Conservation (phyloP, 2,329 filamentous ascomycete genomes). For the Pseudocercospora macadamiae region DNA sequence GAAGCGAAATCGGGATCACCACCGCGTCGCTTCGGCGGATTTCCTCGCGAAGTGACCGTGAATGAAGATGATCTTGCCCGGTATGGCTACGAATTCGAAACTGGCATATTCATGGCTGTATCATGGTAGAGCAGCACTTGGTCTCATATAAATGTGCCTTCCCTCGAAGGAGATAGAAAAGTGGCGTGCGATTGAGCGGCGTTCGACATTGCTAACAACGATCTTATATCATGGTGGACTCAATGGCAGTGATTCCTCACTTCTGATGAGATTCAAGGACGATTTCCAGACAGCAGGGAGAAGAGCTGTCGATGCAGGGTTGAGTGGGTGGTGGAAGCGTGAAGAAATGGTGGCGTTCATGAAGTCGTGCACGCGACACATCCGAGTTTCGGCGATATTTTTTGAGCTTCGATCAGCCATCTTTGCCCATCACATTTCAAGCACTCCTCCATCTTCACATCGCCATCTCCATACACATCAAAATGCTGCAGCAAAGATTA, state of each 20-base stretch:
- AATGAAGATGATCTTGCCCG: not conserved
- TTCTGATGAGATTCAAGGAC: too few species aligned
- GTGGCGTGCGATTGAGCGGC: too few species aligned
- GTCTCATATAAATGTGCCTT: too few species aligned
- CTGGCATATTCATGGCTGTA: too few species aligned
- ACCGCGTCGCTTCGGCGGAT: not conserved
- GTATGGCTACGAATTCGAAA: not conserved
- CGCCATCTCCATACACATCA: slow-evolving; percentile 16
- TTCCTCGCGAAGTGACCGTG: not conserved
- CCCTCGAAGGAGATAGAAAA: too few species aligned
- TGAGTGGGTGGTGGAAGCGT: not conserved
- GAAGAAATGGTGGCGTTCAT: not conserved
- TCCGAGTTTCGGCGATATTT: slow-evolving; percentile 2
- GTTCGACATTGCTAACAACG: too few species aligned
- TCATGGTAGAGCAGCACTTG: too few species aligned
- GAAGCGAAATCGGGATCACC: not conserved
- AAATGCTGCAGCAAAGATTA: slow-evolving; percentile 56
- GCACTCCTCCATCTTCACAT: slow-evolving; percentile 9
- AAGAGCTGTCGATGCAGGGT: too few species aligned
- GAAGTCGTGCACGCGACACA: not conserved
- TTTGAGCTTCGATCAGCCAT: not conserved
- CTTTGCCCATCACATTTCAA: not conserved
- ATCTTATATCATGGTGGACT: too few species aligned
- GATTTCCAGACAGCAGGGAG: too few species aligned
- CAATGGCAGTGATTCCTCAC: too few species aligned